Percentiles rank a stretch among this genome's conserved stretches.
These are phyloP conservation scores for Populus euphratica DNA, from an alignment of 345 rosid species.

Conservation along the genomic window DNA sequence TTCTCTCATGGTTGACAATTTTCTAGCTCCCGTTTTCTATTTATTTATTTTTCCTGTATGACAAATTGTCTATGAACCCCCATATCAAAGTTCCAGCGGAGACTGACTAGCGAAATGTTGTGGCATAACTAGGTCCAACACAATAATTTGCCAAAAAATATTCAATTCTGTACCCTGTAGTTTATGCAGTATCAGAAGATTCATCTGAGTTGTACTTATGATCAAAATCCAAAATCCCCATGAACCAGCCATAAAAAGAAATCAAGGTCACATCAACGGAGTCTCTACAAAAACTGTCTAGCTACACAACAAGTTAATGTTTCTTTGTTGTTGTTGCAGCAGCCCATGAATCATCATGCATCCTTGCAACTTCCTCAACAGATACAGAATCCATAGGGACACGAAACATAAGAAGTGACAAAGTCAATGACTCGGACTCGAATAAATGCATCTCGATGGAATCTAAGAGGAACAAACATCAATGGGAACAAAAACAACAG, in stretches of 20 bases:
- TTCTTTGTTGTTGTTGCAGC: background rate
- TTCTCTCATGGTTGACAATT: background rate
- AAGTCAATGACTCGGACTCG: background rate
- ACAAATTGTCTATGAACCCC: no score
- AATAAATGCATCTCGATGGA: background rate
- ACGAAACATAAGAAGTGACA: constrained; percentile 21
- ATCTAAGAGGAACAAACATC: constrained; percentile 7
- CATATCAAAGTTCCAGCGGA: background rate
- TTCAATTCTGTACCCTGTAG: background rate
- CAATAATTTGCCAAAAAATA: background rate
- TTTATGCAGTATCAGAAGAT: background rate
- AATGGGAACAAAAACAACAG: constrained; percentile 10
- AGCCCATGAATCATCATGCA: background rate
- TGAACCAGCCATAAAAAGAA: background rate
- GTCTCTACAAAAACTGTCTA: background rate
- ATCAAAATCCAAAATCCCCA: background rate
- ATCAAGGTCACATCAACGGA: background rate
- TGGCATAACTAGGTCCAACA: background rate
- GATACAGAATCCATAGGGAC: constrained; percentile 1
- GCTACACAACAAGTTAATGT: background rate
- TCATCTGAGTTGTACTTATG: background rate
- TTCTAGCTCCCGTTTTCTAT: background rate
- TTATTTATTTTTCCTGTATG: background rate
- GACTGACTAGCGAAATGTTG: background rate
- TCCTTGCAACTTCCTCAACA: background rate